phyloP scores from a whole-genome alignment of 306 rosid genomes.

The Begonia fuchsioides region DNA sequence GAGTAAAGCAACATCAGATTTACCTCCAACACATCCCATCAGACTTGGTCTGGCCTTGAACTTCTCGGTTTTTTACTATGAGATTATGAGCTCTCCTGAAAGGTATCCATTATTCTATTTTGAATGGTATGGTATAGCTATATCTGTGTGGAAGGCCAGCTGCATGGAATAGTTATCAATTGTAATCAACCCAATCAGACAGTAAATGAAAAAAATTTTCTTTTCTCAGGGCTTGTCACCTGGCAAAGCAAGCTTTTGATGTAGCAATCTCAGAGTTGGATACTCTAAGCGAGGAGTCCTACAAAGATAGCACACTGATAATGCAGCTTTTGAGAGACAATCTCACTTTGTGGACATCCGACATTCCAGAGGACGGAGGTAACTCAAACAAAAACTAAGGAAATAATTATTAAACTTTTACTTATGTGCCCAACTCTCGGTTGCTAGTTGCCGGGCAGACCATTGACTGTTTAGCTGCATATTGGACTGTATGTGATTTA shows the following conservation, averaged over 20 bases:
- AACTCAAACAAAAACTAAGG: too few species aligned
- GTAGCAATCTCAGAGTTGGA: slow-evolving; percentile 57
- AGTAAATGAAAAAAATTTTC: too few species aligned
- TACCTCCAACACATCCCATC: slow-evolving; percentile 5
- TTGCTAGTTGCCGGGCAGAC: too few species aligned
- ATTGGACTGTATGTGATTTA: too few species aligned
- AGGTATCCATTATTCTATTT: neutral
- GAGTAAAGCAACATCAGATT: slow-evolving; percentile 28
- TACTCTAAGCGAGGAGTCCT: slow-evolving; percentile 5
- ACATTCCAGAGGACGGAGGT: slow-evolving; percentile 3
- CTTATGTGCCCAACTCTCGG: too few species aligned
- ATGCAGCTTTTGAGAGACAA: slow-evolving; percentile 10
- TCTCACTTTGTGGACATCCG: slow-evolving; percentile 25
- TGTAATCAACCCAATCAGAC: too few species aligned
- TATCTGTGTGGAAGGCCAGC: too few species aligned
- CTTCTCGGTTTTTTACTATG: slow-evolving; percentile 19
- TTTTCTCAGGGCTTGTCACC: slow-evolving; percentile 7
- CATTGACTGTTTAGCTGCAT: too few species aligned
- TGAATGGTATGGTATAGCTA: too few species aligned
- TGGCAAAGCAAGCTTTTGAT: slow-evolving; percentile 60
- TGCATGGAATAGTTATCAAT: too few species aligned
- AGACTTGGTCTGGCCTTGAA: slow-evolving; percentile 20
- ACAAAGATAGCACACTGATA: too few species aligned
- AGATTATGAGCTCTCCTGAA: slow-evolving; percentile 19
- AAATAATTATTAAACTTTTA: too few species aligned